Percentiles rank a stretch among this genome's conserved stretches.
Evolutionary conservation across 768 basidiomycete genomes (phyloP).

Genomic region (Lentinula edodes): DNA sequence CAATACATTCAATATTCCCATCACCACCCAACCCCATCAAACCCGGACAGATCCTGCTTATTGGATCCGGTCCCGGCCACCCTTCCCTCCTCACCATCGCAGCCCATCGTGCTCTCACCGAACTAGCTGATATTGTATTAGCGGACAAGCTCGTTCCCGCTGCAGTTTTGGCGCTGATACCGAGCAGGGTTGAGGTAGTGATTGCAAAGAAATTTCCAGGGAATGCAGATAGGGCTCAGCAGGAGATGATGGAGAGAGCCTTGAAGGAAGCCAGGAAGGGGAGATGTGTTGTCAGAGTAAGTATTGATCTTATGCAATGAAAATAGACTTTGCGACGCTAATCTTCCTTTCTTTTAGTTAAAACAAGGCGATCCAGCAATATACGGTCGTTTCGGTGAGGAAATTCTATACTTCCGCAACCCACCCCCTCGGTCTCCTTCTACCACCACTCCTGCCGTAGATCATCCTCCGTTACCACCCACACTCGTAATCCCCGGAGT

Average conservation of each 20-base stretch:
- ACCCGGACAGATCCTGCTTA: slow-evolving; percentile 76
- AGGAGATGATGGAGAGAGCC: slow-evolving; percentile 91
- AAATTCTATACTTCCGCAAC: slow-evolving; percentile 86
- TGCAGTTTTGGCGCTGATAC: slow-evolving; percentile 81
- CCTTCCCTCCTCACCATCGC: slow-evolving; percentile 88
- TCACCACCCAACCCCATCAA: slow-evolving; percentile 16
- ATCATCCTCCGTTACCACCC: slow-evolving; percentile 53
- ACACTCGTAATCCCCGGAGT: slow-evolving; percentile 87
- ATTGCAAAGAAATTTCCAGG: slow-evolving; percentile 98
- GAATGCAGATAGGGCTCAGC: slow-evolving; percentile 92
- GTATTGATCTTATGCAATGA: slow-evolving; percentile 17
- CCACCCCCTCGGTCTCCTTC: slow-evolving; percentile 22
- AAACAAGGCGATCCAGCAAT: slow-evolving; percentile 98
- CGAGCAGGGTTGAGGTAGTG: slow-evolving; percentile 60
- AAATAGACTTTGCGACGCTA: neutral
- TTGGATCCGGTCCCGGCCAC: slow-evolving; percentile 94
- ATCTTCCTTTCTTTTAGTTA: slow-evolving; percentile 38
- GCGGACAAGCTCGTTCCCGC: slow-evolving; percentile 96
- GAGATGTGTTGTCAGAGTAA: slow-evolving; percentile 79
- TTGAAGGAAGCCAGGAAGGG: slow-evolving; percentile 77
- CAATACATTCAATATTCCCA: slow-evolving; percentile 13
- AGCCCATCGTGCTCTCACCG: slow-evolving; percentile 74
- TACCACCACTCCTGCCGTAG: neutral
- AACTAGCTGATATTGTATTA: slow-evolving; percentile 79
- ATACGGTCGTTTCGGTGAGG: slow-evolving; percentile 92